Conservation (phyloP, 345 rosid species). For the Pistacia integerrima region DNA sequence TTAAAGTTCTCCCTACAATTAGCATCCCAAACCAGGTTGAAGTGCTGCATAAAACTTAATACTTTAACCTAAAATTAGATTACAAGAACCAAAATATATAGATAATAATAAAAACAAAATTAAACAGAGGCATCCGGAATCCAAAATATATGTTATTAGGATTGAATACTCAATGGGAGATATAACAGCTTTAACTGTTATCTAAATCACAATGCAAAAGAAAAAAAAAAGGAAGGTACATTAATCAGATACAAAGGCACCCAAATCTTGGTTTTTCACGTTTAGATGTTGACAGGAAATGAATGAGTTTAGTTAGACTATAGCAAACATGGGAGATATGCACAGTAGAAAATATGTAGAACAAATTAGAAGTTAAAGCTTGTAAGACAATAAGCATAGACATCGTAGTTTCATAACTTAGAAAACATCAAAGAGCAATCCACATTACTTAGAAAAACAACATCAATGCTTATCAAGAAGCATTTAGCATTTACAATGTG, state of each 20-base stretch:
- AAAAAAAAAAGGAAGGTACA: too few relatives aligned
- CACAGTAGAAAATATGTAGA: too few relatives aligned
- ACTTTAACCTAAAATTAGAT: not conserved
- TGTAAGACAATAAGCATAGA: not conserved
- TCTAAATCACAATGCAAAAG: too few relatives aligned
- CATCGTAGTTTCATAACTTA: not conserved
- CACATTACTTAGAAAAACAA: not conserved
- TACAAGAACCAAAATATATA: not conserved
- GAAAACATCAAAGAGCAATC: not conserved
- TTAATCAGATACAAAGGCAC: too few relatives aligned
- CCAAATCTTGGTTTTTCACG: not conserved
- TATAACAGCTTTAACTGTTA: too few relatives aligned
- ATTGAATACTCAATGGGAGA: too few relatives aligned
- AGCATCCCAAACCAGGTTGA: not conserved
- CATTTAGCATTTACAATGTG: not conserved
- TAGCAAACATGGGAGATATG: too few relatives aligned
- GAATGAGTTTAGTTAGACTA: too few relatives aligned
- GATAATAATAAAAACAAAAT: not conserved
- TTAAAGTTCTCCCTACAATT: not conserved
- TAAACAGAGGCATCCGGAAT: not conserved
- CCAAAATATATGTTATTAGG: not conserved
- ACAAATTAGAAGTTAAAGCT: too few relatives aligned
- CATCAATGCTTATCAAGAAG: not conserved
- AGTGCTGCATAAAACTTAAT: not conserved
- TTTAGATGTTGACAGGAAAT: not conserved